Evolutionary conservation across 1,139 yeast genomes (phyloP).

Genomic region (Kodamaea sp.): DNA sequence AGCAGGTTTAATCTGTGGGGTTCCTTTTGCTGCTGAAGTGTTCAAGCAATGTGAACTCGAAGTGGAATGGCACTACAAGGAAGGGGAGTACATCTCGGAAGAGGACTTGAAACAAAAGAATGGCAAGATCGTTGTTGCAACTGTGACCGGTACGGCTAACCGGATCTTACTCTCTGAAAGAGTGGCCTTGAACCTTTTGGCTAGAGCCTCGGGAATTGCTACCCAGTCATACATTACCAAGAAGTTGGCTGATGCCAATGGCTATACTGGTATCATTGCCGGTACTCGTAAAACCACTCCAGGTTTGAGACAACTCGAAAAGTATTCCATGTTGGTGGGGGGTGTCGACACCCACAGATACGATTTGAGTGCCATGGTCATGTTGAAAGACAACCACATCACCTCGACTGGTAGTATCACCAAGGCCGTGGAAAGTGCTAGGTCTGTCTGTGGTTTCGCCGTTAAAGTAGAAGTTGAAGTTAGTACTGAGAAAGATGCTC

Average conservation of each 20-base stretch:
- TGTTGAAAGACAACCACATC: conserved; percentile 93
- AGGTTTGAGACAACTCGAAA: conserved; percentile 83
- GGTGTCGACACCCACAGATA: conserved; percentile 93
- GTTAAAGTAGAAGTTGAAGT: conserved; percentile 93
- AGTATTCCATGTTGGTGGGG: conserved; percentile 93
- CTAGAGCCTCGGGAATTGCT: conserved; percentile 90
- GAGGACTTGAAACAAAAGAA: conserved; percentile 43
- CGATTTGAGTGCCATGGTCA: conserved; percentile 91
- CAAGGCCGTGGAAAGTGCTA: conserved; percentile 74
- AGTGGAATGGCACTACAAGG: conserved; percentile 72
- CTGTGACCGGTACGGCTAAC: conserved; percentile 77
- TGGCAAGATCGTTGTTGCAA: conserved; percentile 74
- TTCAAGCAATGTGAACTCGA: conserved; percentile 70
- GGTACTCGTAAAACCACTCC: conserved; percentile 99
- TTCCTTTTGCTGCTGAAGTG: conserved; percentile 88
- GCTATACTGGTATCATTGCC: conserved; percentile 82
- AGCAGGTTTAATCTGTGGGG: conserved; percentile 79
- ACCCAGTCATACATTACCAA: conserved; percentile 66
- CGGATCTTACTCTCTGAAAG: conserved; percentile 81
- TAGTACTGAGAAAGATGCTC: conserved; percentile 78
- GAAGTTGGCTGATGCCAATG: conserved; percentile 63
- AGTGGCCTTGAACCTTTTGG: conserved; percentile 77
- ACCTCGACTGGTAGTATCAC: conserved; percentile 93
- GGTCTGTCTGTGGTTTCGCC: conserved; percentile 83
- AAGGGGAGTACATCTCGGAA: conserved; percentile 57